These are phyloP conservation scores for Sugiyamaella marilandica DNA, from an alignment of 805 yeast genomes.

Conservation along the genomic window DNA sequence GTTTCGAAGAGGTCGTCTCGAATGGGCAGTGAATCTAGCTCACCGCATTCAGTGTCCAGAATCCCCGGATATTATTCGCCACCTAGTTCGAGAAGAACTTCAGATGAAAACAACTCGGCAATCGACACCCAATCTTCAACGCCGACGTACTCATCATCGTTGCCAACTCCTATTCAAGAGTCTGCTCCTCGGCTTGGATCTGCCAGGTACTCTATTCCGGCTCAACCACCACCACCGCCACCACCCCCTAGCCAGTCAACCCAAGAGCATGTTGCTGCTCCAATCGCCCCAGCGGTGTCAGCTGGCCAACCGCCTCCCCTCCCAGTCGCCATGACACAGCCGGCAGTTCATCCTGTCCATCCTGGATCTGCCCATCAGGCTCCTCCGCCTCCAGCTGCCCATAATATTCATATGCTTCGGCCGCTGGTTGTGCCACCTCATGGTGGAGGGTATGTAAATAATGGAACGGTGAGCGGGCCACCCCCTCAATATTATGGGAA, in stretches of 20 bases:
- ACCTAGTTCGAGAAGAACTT: slow-evolving; percentile 13
- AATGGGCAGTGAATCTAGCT: neutral
- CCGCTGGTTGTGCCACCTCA: neutral
- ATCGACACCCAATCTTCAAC: neutral
- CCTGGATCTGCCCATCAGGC: neutral
- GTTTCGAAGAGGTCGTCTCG: neutral
- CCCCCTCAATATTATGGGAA: slow-evolving; percentile 2
- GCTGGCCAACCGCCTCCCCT: neutral
- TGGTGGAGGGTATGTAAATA: neutral
- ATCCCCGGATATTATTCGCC: slow-evolving; percentile 14
- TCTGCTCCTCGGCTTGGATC: slow-evolving; percentile 1
- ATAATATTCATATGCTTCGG: neutral
- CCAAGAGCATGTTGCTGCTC: neutral
- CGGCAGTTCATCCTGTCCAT: neutral
- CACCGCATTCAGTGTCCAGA: slow-evolving; percentile 1
- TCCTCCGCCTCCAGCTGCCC: neutral
- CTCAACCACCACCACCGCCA: slow-evolving; percentile 4
- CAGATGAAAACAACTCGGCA: slow-evolving; percentile 8
- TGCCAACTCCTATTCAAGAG: slow-evolving; percentile 6
- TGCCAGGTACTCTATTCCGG: neutral
- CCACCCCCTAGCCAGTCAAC: neutral
- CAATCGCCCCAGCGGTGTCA: neutral
- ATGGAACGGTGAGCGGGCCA: neutral
- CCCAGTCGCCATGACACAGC: neutral
- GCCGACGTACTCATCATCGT: neutral